Base-by-base conservation (phyloP, 495 filamentous ascomycete species). In the Oidiodendron maius region DNA sequence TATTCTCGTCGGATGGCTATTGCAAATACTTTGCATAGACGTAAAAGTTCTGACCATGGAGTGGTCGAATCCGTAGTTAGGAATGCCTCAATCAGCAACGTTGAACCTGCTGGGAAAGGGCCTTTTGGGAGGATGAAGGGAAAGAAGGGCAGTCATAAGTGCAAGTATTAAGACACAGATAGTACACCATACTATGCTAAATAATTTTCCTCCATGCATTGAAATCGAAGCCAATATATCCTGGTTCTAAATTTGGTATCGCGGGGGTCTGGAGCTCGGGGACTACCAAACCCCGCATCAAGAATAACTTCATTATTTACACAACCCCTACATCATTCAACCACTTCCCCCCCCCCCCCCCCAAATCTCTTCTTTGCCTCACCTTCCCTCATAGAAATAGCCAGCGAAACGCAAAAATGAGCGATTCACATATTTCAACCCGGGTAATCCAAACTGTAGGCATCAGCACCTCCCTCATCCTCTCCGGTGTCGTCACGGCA, bases 381-480 rank as follows among this genome's bases (percentile, higher is more conserved):
- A n/a, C n/a, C n/a, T n/a, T n/a, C n/a, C n/a, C n/a, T n/a, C n/a
- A n/a, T n/a, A n/a, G n/a, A n/a, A n/a, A n/a, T n/a, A n/a, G n/a
- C n/a, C n/a, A n/a, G n/a, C n/a, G n/a, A n/a, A n/a, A n/a, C n/a
- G n/a, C n/a, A n/a, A 51, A 40, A 41, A 52, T 52, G 42, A 40
- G 38, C 18, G 44, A 56, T 12, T 20, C 44, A 9, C 55, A 62
- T 10, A 51, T 54, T 32, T 23, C 57, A 32, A 51, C 75, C 52
- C 74, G 69, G 47, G 46, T 72, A 42, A 61, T 70, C 17, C 71
- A 77, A 60, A 61, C 63, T 16, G 44, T 71, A 12, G 66, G 73
- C 48, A 63, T 81, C 47, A 68, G 75, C 28, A 50, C 71, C 44
- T 66, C 75, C 25, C 57, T 66, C 39, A 57, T 67, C 46, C 53